Evolutionary conservation across 1,284 basidiomycete species (phyloP), one percentile per base, ranked within the genome.

Genomic region (Mrakiaceae sp.): DNA sequence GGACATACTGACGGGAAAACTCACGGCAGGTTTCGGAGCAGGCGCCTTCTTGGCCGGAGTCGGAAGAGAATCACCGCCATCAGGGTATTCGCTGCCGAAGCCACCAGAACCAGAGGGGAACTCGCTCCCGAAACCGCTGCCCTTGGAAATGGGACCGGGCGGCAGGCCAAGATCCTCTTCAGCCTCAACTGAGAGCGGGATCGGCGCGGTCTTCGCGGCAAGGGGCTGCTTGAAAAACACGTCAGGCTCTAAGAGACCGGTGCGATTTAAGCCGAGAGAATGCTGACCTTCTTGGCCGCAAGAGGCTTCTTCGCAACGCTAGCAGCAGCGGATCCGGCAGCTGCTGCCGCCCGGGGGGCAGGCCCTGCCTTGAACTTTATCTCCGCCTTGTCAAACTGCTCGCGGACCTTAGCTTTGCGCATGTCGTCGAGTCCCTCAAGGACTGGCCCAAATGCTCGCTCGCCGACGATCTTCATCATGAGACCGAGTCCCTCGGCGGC

Each of bases 391-490:
- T 88, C 91, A 70, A 84, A 92, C 8, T 90, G 90, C 72, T 98
- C 96, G 76, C 90, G 94, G 64, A 99, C 89, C 76, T 98, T 99
- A 5, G 79, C 82, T 77, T 93, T 95, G 69, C 94, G 83, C 50
- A 97, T 81, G 71, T 98, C 94, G 47, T 91, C 86, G 62, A 98
- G 79, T 42, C 82, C 79, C 68, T 98, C 95, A 79, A 98, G 83
- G 48, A 90, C 81, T 0, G 89, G 88, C 73, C 88, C 92, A 68
- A 99, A 82, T 10, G 89, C 86, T 43, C 96, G 81, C 75, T 98
- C 95, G 40, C 96, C 96, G 11, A 98, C 84, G 81, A 98, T 93
- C 80, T 92, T 97, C 90, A 96, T 95, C 69, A 98, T 78, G 0
- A 87, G 88, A 8, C 95, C 96, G 46, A 98, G 80, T 70, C 87